phyloP scores from a whole-genome alignment of 1,284 basidiomycete species.

The Wallemia hederae region DNA sequence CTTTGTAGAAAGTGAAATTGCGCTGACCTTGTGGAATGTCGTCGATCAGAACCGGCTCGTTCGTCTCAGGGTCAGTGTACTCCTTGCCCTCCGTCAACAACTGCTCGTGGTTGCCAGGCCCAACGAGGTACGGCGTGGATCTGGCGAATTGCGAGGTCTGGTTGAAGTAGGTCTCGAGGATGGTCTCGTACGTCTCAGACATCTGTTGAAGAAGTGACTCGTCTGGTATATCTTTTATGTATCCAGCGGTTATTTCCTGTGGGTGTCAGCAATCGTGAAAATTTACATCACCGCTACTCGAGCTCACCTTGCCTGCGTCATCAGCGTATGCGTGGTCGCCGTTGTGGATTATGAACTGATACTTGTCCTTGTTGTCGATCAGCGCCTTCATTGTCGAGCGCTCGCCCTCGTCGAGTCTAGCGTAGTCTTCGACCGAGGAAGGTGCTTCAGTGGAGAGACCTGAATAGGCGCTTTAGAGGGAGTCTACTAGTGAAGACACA shows the following conservation, averaged over 20 bases:
- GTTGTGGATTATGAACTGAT: not conserved
- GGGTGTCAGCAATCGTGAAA: too few species aligned
- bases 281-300: not conserved
- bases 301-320: not conserved
- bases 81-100: slow-evolving; percentile 5
- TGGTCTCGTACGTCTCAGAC: slow-evolving; percentile 10
- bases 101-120: slow-evolving; percentile 10
- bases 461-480: not conserved
- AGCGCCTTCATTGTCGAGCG: not conserved
- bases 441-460: not conserved
- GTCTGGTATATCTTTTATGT: not conserved
- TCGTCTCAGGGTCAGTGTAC: slow-evolving; percentile 1
- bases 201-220: slow-evolving; percentile 5
- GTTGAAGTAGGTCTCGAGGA: slow-evolving; percentile 16
- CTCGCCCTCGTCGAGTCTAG: not conserved
- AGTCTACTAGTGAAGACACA: not conserved
- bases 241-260: not conserved
- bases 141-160: slow-evolving; percentile 13
- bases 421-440: not conserved
- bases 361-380: not conserved
- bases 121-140: slow-evolving; percentile 10
- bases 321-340: not conserved
- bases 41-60: slow-evolving; percentile 2
- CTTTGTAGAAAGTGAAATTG: slow-evolving; percentile 4
- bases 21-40: slow-evolving; percentile 3